Base-by-base conservation (phyloP, 805 yeast species). In the Candida palmyrensis region DNA sequence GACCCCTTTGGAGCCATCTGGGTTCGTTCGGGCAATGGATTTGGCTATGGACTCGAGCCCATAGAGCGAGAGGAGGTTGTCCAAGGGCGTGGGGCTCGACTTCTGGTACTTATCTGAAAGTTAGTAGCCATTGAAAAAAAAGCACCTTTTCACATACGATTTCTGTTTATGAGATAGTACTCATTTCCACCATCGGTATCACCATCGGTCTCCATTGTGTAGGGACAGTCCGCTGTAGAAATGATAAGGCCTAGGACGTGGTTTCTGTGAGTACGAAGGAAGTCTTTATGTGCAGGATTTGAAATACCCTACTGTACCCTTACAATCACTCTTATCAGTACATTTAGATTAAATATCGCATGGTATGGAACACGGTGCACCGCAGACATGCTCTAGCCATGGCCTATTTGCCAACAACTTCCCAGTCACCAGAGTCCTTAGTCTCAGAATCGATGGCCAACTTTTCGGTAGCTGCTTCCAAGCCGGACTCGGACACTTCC, bases 1-100 rank as follows among this genome's bases (percentile, higher is more conserved):
- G 24, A 88, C 88, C 35, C 96, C 96, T 45, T 85, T 88, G 1
- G 92, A 73, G 0, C 96, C 96, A 48, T 82, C 94, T 2, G 87
- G 80, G 48, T 85, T 88, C 8, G 81, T 72, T 49, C 98, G 73
- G 1, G 96, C 95, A 27, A 92, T 81, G 3, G 95, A 79, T 35
- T 74, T 68, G 1, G 96, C 84, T 10, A 89, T 62, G 2, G 69
- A 71, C 25, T 73, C 72, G 25, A 92, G 59, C 2, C 79, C 79
- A 47, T 87, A 92, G 11, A 82, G 55, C 17, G 74, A 61, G 14
- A 88, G 70, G 33, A 92, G 65, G 55, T 89, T 84, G 35, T 78
- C 74, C 33, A 78, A 50, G 1, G 92, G 88, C n/a, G 85, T 74
- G 4, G 94, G 92, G 23, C 57, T 59, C 3, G 79, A 62, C 11